A percentile compares a stretch with the other conserved stretches of the same genome.
Evolutionary conservation across 345 rosid genomes (phyloP).

Genomic region (Chamaenerion angustifolium): DNA sequence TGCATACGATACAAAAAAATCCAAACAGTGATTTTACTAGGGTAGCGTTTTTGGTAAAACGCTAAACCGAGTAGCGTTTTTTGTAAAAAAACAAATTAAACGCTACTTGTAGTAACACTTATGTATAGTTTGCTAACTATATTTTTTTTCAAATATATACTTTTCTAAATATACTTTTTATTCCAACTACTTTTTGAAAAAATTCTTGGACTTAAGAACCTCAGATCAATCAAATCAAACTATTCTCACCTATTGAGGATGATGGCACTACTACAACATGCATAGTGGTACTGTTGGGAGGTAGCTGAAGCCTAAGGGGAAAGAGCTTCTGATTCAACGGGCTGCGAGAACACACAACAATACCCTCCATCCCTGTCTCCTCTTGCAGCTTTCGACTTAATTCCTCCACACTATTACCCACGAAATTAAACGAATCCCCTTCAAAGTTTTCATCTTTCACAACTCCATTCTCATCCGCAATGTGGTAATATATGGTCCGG

Average conservation of each 20-base stretch:
- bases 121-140: too few species aligned
- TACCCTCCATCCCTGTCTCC: slow-evolving; percentile 51
- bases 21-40: too few species aligned
- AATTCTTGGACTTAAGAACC: too few species aligned
- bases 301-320: slow-evolving; percentile 86
- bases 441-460: slow-evolving; percentile 48
- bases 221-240: background rate
- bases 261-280: slow-evolving; percentile 58
- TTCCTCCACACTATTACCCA: slow-evolving; percentile 64
- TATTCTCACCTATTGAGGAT: slow-evolving; percentile 29
- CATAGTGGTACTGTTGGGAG: slow-evolving; percentile 71
- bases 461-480: slow-evolving; percentile 63
- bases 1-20: too few species aligned
- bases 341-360: slow-evolving; percentile 75
- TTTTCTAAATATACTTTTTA: too few species aligned
- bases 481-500: slow-evolving; percentile 60
- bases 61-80: too few species aligned
- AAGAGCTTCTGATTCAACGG: slow-evolving; percentile 76
- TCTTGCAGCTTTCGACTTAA: slow-evolving; percentile 55
- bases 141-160: too few species aligned
- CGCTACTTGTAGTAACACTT: too few species aligned
- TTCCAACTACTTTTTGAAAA: too few species aligned
- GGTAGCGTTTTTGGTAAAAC: too few species aligned
- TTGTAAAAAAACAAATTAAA: too few species aligned
- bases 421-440: slow-evolving; percentile 49